Percentiles rank a stretch among this genome's conserved stretches.
These are phyloP conservation scores for Fraxinus platypoda DNA, from an alignment of 305 asterid genomes.

Conservation along the genomic window DNA sequence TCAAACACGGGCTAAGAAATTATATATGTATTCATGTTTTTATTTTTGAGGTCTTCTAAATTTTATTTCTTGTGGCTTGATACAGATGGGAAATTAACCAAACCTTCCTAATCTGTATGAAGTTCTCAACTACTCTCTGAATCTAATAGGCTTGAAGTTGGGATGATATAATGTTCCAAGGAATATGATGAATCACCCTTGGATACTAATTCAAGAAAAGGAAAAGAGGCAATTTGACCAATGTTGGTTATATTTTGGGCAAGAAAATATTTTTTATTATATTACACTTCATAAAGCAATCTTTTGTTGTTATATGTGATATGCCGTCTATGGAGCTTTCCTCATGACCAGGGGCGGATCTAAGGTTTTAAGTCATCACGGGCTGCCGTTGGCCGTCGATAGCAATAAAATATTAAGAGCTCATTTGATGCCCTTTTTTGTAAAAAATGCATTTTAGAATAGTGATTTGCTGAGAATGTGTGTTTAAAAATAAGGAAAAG, in stretches of 20 bases:
- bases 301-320: not conserved
- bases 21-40: not conserved
- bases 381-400: too few relatives aligned
- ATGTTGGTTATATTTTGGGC: not conserved
- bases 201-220: constrained; percentile 10
- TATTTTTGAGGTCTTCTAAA: not conserved
- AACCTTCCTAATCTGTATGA: constrained; percentile 6
- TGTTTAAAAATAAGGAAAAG: too few relatives aligned
- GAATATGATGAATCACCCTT: not conserved
- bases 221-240: not conserved
- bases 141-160: not conserved
- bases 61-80: constrained; percentile 8
- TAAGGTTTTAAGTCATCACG: too few relatives aligned
- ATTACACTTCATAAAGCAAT: not conserved
- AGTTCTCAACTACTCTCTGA: constrained; percentile 32
- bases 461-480: too few relatives aligned
- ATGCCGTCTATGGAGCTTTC: too few relatives aligned
- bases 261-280: not conserved
- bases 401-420: too few relatives aligned
- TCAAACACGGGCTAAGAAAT: not conserved
- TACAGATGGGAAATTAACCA: constrained; percentile 26
- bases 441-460: too few relatives aligned
- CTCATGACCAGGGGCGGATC: too few relatives aligned
- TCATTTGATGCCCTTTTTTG: too few relatives aligned
- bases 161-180: not conserved